Evolutionary conservation across 495 filamentous ascomycete genomes (phyloP).

Genomic region (Zalerion maritima): DNA sequence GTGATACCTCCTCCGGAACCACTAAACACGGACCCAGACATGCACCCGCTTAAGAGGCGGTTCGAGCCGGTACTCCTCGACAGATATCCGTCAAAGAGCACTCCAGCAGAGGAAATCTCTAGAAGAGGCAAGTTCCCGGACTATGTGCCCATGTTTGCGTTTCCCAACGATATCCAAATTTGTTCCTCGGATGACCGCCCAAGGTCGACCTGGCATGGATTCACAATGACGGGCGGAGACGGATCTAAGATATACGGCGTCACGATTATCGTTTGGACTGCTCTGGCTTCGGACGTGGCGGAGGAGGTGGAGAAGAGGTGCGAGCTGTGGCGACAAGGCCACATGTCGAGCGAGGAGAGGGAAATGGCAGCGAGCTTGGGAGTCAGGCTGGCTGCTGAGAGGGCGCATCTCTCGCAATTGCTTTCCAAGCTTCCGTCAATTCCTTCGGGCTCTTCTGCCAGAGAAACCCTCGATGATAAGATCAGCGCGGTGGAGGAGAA

Average conservation of each 20-base stretch:
- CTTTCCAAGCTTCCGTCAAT: conserved; percentile 68
- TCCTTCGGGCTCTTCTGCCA: conserved; percentile 61
- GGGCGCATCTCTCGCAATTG: conserved; percentile 77
- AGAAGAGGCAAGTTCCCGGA: conserved; percentile 83
- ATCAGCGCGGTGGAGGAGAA: conserved; percentile 96
- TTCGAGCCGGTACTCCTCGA: conserved; percentile 93
- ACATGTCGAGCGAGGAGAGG: conserved; percentile 92
- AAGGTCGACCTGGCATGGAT: conserved; percentile 93
- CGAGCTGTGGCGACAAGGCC: conserved; percentile 82
- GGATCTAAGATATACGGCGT: conserved; percentile 86
- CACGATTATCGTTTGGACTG: conserved; percentile 84
- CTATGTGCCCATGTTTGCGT: conserved; percentile 98
- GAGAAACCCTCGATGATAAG: conserved; percentile 78
- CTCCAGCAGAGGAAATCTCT: conserved; percentile 60
- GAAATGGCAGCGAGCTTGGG: conserved; percentile 89
- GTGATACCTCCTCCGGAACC: conserved; percentile 91
- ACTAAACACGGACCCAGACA: conserved; percentile 73
- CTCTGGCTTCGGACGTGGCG: conserved; percentile 64
- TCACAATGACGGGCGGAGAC: conserved; percentile 91
- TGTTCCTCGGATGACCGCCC: conserved; percentile 90
- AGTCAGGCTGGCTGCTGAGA: conserved; percentile 74
- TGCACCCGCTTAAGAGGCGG: conserved; percentile 85
- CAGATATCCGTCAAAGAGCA: conserved; percentile 73
- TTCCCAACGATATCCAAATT: conserved; percentile 94
- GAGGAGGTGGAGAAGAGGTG: conserved; percentile 83